Percentiles rank a stretch among this genome's conserved stretches.
These are phyloP conservation scores for Biscutella laevigata DNA, from an alignment of 441 rosid species.

Conservation along the genomic window DNA sequence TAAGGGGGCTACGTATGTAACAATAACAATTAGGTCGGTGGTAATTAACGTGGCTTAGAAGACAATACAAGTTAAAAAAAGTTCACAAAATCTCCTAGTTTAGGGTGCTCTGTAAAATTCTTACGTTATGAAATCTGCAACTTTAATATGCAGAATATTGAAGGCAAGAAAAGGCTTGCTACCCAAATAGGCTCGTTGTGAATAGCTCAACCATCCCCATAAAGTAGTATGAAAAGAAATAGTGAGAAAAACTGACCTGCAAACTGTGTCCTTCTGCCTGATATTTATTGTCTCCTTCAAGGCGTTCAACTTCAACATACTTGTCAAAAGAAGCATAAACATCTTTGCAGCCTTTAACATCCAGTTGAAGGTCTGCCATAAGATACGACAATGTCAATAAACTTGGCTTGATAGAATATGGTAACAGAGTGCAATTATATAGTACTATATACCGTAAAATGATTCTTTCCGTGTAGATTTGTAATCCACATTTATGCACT, in stretches of 20 bases:
- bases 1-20: constrained; percentile 1
- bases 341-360: constrained; percentile 52
- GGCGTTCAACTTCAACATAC: constrained; percentile 58
- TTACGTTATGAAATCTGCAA: neutral
- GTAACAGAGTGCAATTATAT: neutral
- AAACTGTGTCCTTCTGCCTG: constrained; percentile 51
- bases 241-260: constrained; percentile 32
- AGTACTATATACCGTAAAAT: constrained; percentile 47
- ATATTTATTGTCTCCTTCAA: constrained; percentile 52
- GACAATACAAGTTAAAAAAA: neutral
- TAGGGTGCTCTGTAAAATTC: neutral
- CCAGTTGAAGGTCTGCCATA: constrained; percentile 45
- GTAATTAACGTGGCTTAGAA: neutral
- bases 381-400: constrained; percentile 1
- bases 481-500: constrained; percentile 67
- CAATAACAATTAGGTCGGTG: neutral
- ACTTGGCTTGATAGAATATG: neutral
- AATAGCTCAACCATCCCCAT: constrained; percentile 9
- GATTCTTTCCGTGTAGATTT: constrained; percentile 72
- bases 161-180: constrained; percentile 7
- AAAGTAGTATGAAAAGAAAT: constrained; percentile 1
- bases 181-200: constrained; percentile 7
- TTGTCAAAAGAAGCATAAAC: constrained; percentile 54
- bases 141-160: neutral
- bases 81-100: constrained; percentile 6